A percentile compares a stretch with the other conserved stretches of the same genome.
Evolutionary conservation across 1,284 basidiomycete genomes (phyloP).

Genomic region (Microbotryum lychnidis-dioicae): DNA sequence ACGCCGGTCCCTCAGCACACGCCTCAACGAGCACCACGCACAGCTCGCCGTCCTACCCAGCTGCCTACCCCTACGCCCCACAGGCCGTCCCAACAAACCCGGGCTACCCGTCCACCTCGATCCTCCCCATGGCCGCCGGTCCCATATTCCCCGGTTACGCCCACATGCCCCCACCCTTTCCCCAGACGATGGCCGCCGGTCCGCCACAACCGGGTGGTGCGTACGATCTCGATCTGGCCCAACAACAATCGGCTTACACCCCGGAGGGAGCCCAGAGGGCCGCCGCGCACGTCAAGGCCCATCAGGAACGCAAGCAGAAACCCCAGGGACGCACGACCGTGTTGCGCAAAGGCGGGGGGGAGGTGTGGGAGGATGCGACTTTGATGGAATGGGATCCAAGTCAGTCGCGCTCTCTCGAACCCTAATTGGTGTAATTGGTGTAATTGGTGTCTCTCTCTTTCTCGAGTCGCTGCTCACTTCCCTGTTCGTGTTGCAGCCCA

Average conservation of each 20-base stretch:
- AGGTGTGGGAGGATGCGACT: conserved; percentile 96
- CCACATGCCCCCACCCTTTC: not conserved
- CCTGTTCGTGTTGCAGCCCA: conserved; percentile 54
- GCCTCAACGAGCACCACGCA: not conserved
- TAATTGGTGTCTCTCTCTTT: not conserved
- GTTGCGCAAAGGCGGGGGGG: conserved; percentile 84
- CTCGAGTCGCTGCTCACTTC: conserved; percentile 6
- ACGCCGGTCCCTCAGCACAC: not conserved
- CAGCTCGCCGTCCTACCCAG: not conserved
- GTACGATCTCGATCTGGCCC: conserved; percentile 25
- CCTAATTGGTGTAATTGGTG: no score
- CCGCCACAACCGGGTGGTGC: not conserved
- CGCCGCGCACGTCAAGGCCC: not conserved
- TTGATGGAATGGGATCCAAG: conserved; percentile 95
- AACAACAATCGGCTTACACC: conserved; percentile 33
- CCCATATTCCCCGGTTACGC: conserved; percentile 9
- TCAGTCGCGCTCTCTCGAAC: conserved; percentile 45
- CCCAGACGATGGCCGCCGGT: not conserved
- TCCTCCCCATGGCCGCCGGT: not conserved
- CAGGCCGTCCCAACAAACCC: not conserved
- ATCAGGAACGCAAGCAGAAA: conserved; percentile 51
- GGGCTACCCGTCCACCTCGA: not conserved
- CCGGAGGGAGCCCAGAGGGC: conserved; percentile 27
- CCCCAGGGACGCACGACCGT: conserved; percentile 91
- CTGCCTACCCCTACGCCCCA: not conserved